Conservation (phyloP, 805 yeast genomes). For the Candida germanica region DNA sequence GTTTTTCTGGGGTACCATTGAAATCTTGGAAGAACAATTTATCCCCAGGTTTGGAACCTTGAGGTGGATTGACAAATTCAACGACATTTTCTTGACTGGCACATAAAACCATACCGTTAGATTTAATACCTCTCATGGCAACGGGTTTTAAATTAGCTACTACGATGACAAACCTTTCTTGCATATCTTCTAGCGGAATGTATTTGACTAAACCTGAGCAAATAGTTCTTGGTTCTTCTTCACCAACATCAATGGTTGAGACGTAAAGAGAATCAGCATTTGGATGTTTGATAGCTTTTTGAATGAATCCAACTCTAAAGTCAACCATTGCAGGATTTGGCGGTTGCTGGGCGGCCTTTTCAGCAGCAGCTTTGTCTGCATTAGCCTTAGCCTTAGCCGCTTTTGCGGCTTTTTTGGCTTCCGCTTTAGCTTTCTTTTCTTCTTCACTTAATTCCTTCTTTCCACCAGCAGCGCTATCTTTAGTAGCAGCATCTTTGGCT, state of each 20-base stretch:
- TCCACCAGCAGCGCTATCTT: slow-evolving; percentile 14
- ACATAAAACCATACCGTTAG: slow-evolving; percentile 96
- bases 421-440: slow-evolving; percentile 45
- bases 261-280: slow-evolving; percentile 96
- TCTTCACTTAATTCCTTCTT: slow-evolving; percentile 34
- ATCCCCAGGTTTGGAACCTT: slow-evolving; percentile 91
- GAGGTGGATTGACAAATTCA: slow-evolving; percentile 94
- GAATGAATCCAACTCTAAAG: slow-evolving; percentile 93
- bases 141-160: slow-evolving; percentile 98
- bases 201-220: slow-evolving; percentile 95
- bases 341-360: slow-evolving; percentile 55
- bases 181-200: slow-evolving; percentile 91
- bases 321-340: slow-evolving; percentile 85
- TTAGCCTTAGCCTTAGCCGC: slow-evolving; percentile 63
- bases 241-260: slow-evolving; percentile 96
- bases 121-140: slow-evolving; percentile 95
- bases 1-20: slow-evolving; percentile 86
- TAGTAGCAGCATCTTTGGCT: slow-evolving; percentile 20
- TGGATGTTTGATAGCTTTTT: slow-evolving; percentile 95
- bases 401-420: slow-evolving; percentile 61
- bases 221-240: slow-evolving; percentile 95
- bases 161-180: slow-evolving; percentile 83
- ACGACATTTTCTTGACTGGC: slow-evolving; percentile 73
- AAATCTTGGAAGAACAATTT: slow-evolving; percentile 91
- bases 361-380: slow-evolving; percentile 47